Conservation (phyloP, 495 filamentous ascomycete species). For the Corynascus novoguineensis region DNA sequence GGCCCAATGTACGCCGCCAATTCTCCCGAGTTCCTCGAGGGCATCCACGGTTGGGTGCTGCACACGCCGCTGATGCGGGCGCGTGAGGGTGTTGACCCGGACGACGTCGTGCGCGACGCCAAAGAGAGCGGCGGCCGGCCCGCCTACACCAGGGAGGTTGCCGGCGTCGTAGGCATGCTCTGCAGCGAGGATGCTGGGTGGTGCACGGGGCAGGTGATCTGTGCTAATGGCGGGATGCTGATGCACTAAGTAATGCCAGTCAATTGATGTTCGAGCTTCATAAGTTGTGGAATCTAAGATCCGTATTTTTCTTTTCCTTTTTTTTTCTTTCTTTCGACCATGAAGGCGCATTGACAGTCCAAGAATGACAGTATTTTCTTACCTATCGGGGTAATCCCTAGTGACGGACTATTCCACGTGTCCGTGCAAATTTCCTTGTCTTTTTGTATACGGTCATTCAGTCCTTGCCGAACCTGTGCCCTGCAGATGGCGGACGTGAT, state of each 20-base stretch:
- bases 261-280: not conserved
- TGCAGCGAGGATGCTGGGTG: conserved; percentile 66
- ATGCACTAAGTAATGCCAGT: conserved; percentile 30
- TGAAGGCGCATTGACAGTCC: too few relatives aligned
- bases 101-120: conserved; percentile 54
- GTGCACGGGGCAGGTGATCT: conserved; percentile 81
- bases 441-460: too few relatives aligned
- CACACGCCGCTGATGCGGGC: conserved; percentile 59
- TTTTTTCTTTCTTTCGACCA: too few relatives aligned
- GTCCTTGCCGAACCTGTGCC: too few relatives aligned
- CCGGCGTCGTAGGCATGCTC: conserved; percentile 79
- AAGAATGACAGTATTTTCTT: too few relatives aligned
- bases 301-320: too few relatives aligned
- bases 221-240: conserved; percentile 80
- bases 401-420: too few relatives aligned
- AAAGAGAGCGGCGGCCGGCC: conserved; percentile 59
- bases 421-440: too few relatives aligned
- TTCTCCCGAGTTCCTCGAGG: conserved; percentile 35
- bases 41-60: conserved; percentile 52
- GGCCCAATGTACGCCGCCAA: conserved; percentile 60
- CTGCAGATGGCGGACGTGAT: too few relatives aligned
- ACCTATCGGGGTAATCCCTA: too few relatives aligned
- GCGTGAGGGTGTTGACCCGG: conserved; percentile 51
- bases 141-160: conserved; percentile 71
- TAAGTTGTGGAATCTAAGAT: not conserved